phyloP scores from a whole-genome alignment of 495 filamentous ascomycete genomes.

The Astrothelium macrocarpum region DNA sequence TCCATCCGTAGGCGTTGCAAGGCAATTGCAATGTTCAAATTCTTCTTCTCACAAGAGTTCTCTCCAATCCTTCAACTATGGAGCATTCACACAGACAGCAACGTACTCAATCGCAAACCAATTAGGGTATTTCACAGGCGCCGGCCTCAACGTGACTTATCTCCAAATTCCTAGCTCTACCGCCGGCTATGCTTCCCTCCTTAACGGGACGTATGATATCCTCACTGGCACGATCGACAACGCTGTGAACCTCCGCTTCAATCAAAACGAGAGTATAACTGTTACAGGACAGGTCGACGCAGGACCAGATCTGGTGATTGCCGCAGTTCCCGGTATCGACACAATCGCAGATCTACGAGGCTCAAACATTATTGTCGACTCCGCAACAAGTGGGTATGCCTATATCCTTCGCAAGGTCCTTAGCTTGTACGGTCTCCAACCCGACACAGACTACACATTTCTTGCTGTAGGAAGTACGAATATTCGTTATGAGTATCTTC shows the following conservation, averaged over 20 bases:
- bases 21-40: too few species aligned
- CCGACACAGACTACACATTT: constrained; percentile 22
- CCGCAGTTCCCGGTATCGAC: constrained; percentile 22
- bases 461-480: constrained; percentile 25
- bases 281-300: constrained; percentile 26
- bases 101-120: constrained; percentile 29
- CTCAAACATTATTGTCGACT: constrained; percentile 26
- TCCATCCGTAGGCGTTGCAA: too few species aligned
- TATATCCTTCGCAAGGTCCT: constrained; percentile 25
- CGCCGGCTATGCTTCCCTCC: constrained; percentile 20
- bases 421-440: constrained; percentile 17
- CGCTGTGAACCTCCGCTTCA: constrained; percentile 27
- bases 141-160: constrained; percentile 25
- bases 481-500: constrained; percentile 20
- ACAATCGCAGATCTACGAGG: constrained; percentile 21
- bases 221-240: constrained; percentile 22
- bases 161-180: constrained; percentile 26
- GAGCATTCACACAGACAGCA: constrained; percentile 19
- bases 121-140: constrained; percentile 25
- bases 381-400: constrained; percentile 23
- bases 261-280: constrained; percentile 21
- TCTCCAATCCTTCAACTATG: constrained; percentile 10
- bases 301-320: constrained; percentile 24
- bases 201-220: constrained; percentile 25
- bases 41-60: too few species aligned